Base-by-base conservation (phyloP, 306 rosid genomes). In the Hylodesmum podocarpum region DNA sequence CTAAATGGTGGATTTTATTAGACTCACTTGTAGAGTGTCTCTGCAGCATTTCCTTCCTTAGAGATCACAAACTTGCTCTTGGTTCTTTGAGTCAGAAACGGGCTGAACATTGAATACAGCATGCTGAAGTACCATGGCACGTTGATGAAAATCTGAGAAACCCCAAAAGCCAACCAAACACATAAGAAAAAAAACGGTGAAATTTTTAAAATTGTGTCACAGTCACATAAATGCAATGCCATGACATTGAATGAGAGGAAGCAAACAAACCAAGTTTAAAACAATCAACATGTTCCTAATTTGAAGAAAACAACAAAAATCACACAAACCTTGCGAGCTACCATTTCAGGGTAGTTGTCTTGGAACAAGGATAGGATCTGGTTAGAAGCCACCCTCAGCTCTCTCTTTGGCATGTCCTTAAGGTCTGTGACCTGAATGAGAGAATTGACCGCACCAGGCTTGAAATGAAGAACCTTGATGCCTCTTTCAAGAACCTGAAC, bases 101-200 rank as follows among this genome's bases (percentile, higher is more conserved):
- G 97, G 79, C 97, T 92, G 73, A 95, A 90, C 89, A 95, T 82
- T 3, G 99, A 95, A 70, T 95, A 92, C 87, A 92, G 64, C 83
- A 92, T 58, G 76, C 96, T 95, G 83, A 95, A 95, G 89, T 95
- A 95, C 99, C 99, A 95, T 0, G 97, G 97, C 31, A 95, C 99
- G 76, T 95, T 95, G 89, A 95, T 85, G 88, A 95, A 95, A 86
- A 95, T 84, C 99, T 95, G 83, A 59, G 83, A 59, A 43, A 49
- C 24, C 78, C 15, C 12, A 57, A 57, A 53, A 19, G 37, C n/a
- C 7, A 62, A 47, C 19, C 0, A 15, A 1, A 57, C 3, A 27
- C 0, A 2, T 1, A 2, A 1, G 5, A 4, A 19, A 74, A 3
- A 69, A 2, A 27, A 40, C 21, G 44, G 29, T 72, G 51, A 83